Evolutionary conservation across 2,329 filamentous ascomycete species (phyloP).

Genomic region (Kalmusia sp.): DNA sequence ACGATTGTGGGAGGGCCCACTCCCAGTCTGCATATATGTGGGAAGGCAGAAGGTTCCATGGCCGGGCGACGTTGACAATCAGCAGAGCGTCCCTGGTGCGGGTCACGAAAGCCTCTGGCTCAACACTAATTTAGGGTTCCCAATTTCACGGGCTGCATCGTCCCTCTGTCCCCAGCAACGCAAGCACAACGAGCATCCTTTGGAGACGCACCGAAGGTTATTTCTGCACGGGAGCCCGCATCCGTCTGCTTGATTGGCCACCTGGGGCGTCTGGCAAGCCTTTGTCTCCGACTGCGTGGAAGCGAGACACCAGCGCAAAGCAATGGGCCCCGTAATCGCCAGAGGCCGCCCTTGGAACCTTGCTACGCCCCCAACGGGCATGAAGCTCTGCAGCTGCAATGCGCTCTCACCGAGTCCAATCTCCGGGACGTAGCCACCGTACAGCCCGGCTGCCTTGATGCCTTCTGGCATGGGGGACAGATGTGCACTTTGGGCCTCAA

Average conservation of each 20-base stretch:
- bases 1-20: no score
- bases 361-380: slow-evolving; percentile 8
- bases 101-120: slow-evolving; percentile 10
- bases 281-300: slow-evolving; percentile 39
- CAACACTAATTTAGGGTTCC: slow-evolving; percentile 21
- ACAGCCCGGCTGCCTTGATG: no score
- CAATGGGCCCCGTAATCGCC: slow-evolving; percentile 30
- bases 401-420: no score
- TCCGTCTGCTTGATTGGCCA: slow-evolving; percentile 26
- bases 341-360: slow-evolving; percentile 22
- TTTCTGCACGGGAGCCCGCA: slow-evolving; percentile 19
- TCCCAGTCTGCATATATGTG: no score
- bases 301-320: slow-evolving; percentile 38
- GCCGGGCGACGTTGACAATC: not conserved
- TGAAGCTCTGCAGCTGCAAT: no score
- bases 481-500: not conserved
- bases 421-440: no score
- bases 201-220: slow-evolving; percentile 9
- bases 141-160: not conserved
- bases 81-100: no score
- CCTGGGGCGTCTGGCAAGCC: slow-evolving; percentile 21
- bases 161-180: not conserved
- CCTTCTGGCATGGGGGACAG: no score
- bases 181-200: slow-evolving; percentile 2
- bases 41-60: no score